Conservation (phyloP, 2,329 filamentous ascomycete genomes). For the Nannizziopsis barbatae region DNA sequence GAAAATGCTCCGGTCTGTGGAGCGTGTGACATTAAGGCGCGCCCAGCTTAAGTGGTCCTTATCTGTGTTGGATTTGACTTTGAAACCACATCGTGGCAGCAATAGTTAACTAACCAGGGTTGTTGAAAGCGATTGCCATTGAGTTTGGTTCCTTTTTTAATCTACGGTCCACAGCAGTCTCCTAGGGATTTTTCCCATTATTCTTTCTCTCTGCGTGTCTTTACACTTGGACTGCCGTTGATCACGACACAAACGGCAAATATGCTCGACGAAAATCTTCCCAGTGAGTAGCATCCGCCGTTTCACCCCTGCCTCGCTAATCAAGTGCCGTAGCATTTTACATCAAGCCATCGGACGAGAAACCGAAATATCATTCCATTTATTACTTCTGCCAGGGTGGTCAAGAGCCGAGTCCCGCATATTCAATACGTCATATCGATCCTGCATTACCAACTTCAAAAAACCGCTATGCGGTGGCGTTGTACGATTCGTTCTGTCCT, state of each 20-base stretch:
- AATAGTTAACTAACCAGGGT: too few relatives aligned
- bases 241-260: constrained; percentile 12
- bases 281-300: constrained; percentile 40
- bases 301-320: neutral
- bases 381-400: constrained; percentile 55
- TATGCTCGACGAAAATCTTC: constrained; percentile 94
- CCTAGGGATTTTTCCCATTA: too few relatives aligned
- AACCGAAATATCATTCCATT: constrained; percentile 30
- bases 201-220: too few relatives aligned
- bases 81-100: too few relatives aligned
- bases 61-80: too few relatives aligned
- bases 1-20: too few relatives aligned
- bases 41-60: too few relatives aligned
- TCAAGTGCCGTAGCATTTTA: constrained; percentile 42
- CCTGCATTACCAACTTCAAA: constrained; percentile 57
- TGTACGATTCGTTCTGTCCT: constrained; percentile 70
- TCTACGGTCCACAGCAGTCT: too few relatives aligned
- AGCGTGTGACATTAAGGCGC: too few relatives aligned
- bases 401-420: constrained; percentile 66
- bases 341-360: constrained; percentile 43
- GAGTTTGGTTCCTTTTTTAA: too few relatives aligned
- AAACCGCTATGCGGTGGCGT: constrained; percentile 76
- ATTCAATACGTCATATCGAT: constrained; percentile 66
- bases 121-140: too few relatives aligned
- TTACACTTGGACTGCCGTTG: neutral